Evolutionary conservation across 2,329 filamentous ascomycete genomes (phyloP), one percentile per base, ranked within the genome.

Genomic region (Fusarium devonianum): DNA sequence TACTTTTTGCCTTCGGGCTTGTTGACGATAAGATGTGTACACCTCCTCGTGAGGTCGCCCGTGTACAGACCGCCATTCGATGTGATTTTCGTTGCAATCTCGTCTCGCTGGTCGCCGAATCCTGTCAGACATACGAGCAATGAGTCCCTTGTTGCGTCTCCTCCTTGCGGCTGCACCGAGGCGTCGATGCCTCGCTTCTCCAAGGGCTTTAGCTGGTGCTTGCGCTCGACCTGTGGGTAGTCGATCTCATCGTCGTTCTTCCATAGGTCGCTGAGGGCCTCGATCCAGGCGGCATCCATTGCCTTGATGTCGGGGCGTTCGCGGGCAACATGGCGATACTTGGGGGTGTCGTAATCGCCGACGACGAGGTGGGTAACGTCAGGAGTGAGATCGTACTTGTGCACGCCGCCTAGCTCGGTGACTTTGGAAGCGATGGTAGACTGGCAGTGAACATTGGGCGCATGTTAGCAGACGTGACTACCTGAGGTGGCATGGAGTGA

Each of bases 291-390:
- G n/a, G 87, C 83, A 32, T 83, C 83, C 75, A 99, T 86, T 38
- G 92, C 87, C 68, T 85, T 86, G 66, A 99, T 87, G 67, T 99
- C 94, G 36, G 88, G 85, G 41, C 94, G 84, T 69, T 93, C 89
- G 67, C 87, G 90, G 43, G 93, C 94, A 66, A 97, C 93, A 78
- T 96, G 96, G 71, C 87, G 88, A 74, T 99, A 99, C 72, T 99
- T 99, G 38, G 89, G 85, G 1, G 93, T 97, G 69, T 93, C 84
- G 65, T 91, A 89, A 65, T 89, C 87, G 69, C 92, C 94, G 54
- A 96, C 90, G 56, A 99, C 83, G 35, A 99, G 85, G 75, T 99
- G 94, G 5, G 94, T 97, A 36, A 96, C 91, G 70, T 97, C 91
- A 47, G 89, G 90, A n/a, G 92, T 97, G 33, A 99, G 84, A 71